Evolutionary conservation across 352 stramenopile species (phyloP), one percentile per base, ranked within the genome.

Genomic region (Pythium angustatum): DNA sequence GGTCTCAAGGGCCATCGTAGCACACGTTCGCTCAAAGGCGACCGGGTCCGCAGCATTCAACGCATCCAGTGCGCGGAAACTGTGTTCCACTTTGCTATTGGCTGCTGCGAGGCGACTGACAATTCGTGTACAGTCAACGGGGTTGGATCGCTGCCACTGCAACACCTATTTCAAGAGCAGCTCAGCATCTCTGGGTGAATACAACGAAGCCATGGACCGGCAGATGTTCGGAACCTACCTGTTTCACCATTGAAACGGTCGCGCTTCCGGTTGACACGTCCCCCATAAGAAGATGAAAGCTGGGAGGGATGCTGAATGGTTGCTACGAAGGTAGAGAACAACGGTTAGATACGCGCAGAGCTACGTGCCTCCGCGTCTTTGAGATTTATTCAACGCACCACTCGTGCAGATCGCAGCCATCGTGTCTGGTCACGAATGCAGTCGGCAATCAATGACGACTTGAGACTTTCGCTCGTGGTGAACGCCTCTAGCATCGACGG

Each of bases 211-310:
- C 19, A 24, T 28, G n/a, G n/a, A n/a, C n/a, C n/a, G n/a, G n/a
- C n/a, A n/a, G n/a, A n/a, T n/a, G n/a, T 55, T 2, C 0, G 17
- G 14, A 55, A 12, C 50, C 7, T 24, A 98, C 79, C 58, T 92
- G 70, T 7, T 75, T 79, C 43, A 91, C 86, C 86, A 94, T 92
- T 2, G 86, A 94, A 27, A 94, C 86, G 5, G 86, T 93, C 2
- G 82, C 91, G 3, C 92, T 98, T 41, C 97, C 97, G 17, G 94
- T 96, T 19, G 88, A 96, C 14, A 99, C 91, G 73, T 99, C 97
- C 30, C 96, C 97, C 85, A 99, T 97, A 41, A 99, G 69, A 58
- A 99, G 71, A 57, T 96, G 76, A 24, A 98, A 82, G 30, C 76
- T 77, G 24, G 69, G 52, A 40, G 95, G 93, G 15, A 95, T 45